A percentile compares a stretch with the other conserved stretches of the same genome.
These are phyloP conservation scores for Cryptococcus sp. DNA, from an alignment of 1,284 basidiomycete species.

Conservation along the genomic window DNA sequence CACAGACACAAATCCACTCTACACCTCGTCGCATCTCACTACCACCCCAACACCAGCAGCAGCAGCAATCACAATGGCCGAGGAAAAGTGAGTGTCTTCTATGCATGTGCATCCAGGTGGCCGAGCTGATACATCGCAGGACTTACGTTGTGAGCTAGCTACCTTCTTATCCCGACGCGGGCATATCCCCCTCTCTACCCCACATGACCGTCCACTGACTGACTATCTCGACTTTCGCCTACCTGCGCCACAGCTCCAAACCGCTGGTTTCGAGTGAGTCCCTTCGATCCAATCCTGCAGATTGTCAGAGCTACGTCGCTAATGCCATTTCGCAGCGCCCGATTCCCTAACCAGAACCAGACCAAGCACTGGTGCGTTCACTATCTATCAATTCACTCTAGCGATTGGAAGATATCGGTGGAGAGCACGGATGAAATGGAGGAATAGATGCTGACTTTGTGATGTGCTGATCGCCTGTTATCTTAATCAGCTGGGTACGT, in stretches of 20 bases:
- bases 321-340: slow-evolving; percentile 59
- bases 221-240: no score
- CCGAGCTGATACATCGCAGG: slow-evolving; percentile 22
- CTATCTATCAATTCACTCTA: slow-evolving; percentile 3
- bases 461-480: no score
- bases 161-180: background rate
- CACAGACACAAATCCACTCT: background rate
- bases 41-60: slow-evolving; percentile 3
- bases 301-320: background rate
- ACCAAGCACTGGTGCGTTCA: slow-evolving; percentile 81
- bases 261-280: slow-evolving; percentile 56
- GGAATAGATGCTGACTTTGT: no score
- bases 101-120: background rate
- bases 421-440: no score
- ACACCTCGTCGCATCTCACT: background rate
- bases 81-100: slow-evolving; percentile 43
- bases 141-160: slow-evolving; percentile 51
- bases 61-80: slow-evolving; percentile 37
- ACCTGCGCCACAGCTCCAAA: slow-evolving; percentile 46
- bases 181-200: no score
- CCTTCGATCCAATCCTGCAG: background rate
- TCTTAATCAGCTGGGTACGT: no score
- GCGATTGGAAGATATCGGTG: background rate
- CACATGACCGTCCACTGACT: no score
- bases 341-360: slow-evolving; percentile 96